Conservation (phyloP, 1,284 basidiomycete genomes). For the Malassezia sympodialis region DNA sequence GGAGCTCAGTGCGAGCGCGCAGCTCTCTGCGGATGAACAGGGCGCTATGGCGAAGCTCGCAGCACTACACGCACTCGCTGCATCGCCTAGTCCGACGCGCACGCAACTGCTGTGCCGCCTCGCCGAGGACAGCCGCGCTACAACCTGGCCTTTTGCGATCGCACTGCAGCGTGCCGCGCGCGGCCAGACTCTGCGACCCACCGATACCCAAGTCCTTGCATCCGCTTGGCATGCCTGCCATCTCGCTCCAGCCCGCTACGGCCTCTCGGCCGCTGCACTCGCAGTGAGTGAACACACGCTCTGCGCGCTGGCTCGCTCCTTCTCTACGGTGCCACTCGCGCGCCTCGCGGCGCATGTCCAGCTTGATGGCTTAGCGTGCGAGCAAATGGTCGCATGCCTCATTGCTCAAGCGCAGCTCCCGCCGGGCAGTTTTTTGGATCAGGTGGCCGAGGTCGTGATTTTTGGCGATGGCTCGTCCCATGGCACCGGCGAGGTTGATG, state of each 20-base stretch:
- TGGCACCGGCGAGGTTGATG: background rate
- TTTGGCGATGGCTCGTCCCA: background rate
- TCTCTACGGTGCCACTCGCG: constrained; percentile 5
- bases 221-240: constrained; percentile 48
- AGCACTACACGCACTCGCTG: constrained; percentile 89
- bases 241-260: constrained; percentile 67
- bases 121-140: constrained; percentile 72
- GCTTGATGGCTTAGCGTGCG: background rate
- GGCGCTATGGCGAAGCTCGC: constrained; percentile 55
- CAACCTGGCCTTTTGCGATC: constrained; percentile 67
- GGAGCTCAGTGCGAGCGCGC: constrained; percentile 56
- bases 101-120: constrained; percentile 82
- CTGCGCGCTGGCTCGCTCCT: constrained; percentile 71
- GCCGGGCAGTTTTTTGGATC: background rate
- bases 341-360: background rate
- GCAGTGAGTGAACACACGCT: constrained; percentile 98
- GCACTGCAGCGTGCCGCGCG: constrained; percentile 58
- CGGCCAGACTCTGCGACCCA: constrained; percentile 5
- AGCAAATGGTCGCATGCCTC: constrained; percentile 1
- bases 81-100: constrained; percentile 88
- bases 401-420: background rate
- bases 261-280: constrained; percentile 58
- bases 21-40: constrained; percentile 29
- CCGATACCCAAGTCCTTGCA: background rate
- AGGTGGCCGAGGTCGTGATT: background rate